phyloP scores from a whole-genome alignment of 1,284 basidiomycete genomes.

The Amylostereum chailletii region DNA sequence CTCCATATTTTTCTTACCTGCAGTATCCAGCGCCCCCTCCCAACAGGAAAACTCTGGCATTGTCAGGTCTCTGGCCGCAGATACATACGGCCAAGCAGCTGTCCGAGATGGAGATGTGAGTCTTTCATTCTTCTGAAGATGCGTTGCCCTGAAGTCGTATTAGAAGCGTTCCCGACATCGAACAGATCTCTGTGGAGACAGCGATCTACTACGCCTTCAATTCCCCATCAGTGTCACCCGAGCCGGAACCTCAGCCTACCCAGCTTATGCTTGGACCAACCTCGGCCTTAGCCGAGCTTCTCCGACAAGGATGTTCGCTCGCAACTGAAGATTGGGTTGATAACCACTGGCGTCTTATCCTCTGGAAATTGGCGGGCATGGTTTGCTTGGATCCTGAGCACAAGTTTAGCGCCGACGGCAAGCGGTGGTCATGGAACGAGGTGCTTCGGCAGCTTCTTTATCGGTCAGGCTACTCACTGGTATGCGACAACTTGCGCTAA shows the following conservation, averaged over 20 bases:
- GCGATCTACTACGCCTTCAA: slow-evolving; percentile 64
- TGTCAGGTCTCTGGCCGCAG: slow-evolving; percentile 52
- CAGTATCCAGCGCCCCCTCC: slow-evolving; percentile 27
- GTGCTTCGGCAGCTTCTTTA: slow-evolving; percentile 81
- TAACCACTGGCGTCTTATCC: slow-evolving; percentile 84
- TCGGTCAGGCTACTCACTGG: slow-evolving; percentile 40
- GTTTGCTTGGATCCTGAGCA: slow-evolving; percentile 61
- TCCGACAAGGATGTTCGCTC: slow-evolving; percentile 45
- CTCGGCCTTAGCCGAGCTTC: slow-evolving; percentile 45
- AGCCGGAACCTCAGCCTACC: slow-evolving; percentile 11
- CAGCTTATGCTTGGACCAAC: slow-evolving; percentile 34
- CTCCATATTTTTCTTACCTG: slow-evolving; percentile 2
- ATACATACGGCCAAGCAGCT: slow-evolving; percentile 42
- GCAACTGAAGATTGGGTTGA: slow-evolving; percentile 76
- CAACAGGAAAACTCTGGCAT: slow-evolving; percentile 35
- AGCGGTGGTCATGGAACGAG: slow-evolving; percentile 74
- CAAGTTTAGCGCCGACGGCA: slow-evolving; percentile 36
- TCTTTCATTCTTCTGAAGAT: slow-evolving; percentile 5
- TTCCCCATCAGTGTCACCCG: slow-evolving; percentile 15
- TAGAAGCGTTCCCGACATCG: slow-evolving; percentile 49
- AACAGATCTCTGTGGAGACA: slow-evolving; percentile 45
- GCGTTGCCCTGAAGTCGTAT: slow-evolving; percentile 4
- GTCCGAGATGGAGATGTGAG: slow-evolving; percentile 55
- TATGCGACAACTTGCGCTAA: neutral
- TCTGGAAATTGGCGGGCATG: slow-evolving; percentile 93